Base-by-base conservation (phyloP, 495 filamentous ascomycete genomes). In the Arthonia radiata region DNA sequence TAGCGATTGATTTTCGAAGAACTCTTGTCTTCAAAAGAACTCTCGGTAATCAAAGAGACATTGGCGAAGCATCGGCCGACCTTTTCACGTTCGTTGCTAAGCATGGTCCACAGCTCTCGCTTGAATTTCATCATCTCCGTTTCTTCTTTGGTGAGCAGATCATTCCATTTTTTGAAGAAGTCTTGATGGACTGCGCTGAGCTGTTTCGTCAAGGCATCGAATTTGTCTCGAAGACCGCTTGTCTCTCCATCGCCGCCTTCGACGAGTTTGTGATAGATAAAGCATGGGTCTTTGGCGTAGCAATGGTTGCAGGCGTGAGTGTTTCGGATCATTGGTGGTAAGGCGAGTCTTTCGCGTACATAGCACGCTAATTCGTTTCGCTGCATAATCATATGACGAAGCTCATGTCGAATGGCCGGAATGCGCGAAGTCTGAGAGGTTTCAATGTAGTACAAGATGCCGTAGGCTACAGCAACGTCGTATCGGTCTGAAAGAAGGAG, bases 161-260 rank as follows among this genome's bases (percentile, higher is more conserved):
- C 57, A 44, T 97, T 83, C 86, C 86, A 97, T 42, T 83, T 91
- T 22, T 69, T 55, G 41, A 97, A 91, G 40, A 94, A 97, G 7
- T 67, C 62, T 30, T 60, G 59, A 43, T 92, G 78, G 2, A 48
- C 41, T 1, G 71, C 59, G 15, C 58, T 76, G 15, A 94, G 54
- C 40, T 86, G 71, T 28, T 59, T 48, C 22, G 82, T 75, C 3
- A 71, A 52, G 17, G 75, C 65, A 11, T 73, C 67, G 32, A 90
- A 90, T 33, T 72, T 67, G 1, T 71, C 58, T 31, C 66, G 64
- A 25, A 80, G 56, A 7, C 66, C 69, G 32, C 75, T 86, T 3
- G 17, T 71, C 38, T 86, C 73, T 15, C 73, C 68, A 36, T 72
- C 59, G 1, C 86, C 86, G 36, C 70, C 62, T 37, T 94, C 86